Base-by-base conservation (phyloP, 2,329 filamentous ascomycete genomes). In the Penicillium sp. region DNA sequence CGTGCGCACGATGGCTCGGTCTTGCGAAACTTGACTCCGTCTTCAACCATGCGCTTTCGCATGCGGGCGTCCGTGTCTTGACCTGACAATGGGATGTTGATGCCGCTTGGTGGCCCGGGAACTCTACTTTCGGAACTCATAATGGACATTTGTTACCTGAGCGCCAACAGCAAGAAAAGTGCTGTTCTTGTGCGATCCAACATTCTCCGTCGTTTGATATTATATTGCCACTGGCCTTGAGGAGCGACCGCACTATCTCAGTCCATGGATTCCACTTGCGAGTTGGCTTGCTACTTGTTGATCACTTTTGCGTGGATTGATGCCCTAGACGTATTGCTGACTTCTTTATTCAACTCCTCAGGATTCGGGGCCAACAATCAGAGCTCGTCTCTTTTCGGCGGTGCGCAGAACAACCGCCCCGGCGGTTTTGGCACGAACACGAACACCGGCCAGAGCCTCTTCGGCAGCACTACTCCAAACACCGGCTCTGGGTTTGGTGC, bases 291-390 rank as follows among this genome's bases (percentile, higher is more conserved):
- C 47, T 43, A 41, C 33, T 50, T 46, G 18, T 36, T 40, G 4
- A 36, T 43, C 28, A 5, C 41, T 41, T 38, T 41, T n/a, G 39
- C 35, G 11, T 40, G 32, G 28, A 24, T 32, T 9, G 24, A 47
- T 26, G 1, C 26, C 35, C 26, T 46, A 32, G 28, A 29, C 13
- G 12, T 44, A 43, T 51, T 51, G 46, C 57, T 64, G 45, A 65
- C 49, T 5, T 46, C 39, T 18, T 11, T 53, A 45, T 50, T 46
- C 9, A 47, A 48, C 28, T 46, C 44, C 61, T 12, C 29, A 72
- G 69, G 62, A 50, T 72, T 72, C 53, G 69, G 69, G 51, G 18
- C 64, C 32, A 60, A 54, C 46, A 65, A 56, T 28, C 62, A 66
- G 49, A 66, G 58, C 29, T 62, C 59, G 45, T 60, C 66, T 6